phyloP scores from a whole-genome alignment of 1,284 basidiomycete genomes.

The Athelia psychrophila region DNA sequence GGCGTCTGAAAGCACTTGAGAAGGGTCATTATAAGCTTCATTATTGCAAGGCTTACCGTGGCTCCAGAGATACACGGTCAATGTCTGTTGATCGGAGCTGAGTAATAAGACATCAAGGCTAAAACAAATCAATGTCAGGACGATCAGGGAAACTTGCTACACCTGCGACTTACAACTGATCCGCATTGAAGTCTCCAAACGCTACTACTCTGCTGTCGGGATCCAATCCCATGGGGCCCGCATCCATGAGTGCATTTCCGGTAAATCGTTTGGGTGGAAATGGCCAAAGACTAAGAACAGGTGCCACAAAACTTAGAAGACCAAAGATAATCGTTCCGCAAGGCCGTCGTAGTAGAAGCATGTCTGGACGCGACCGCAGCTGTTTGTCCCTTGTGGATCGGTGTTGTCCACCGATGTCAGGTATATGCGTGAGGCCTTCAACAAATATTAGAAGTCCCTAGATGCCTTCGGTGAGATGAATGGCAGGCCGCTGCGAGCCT shows the following conservation, averaged over 20 bases:
- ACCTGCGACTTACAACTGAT: slow-evolving; percentile 75
- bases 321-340: too few species aligned
- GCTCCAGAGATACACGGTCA: slow-evolving; percentile 83
- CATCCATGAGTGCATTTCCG: slow-evolving; percentile 80
- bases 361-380: too few species aligned
- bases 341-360: too few species aligned
- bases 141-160: not conserved
- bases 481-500: too few species aligned
- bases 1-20: slow-evolving; percentile 36
- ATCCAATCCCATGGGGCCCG: slow-evolving; percentile 79
- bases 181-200: slow-evolving; percentile 93
- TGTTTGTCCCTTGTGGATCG: too few species aligned
- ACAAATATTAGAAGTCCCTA: too few species aligned
- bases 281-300: slow-evolving; percentile 60
- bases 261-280: slow-evolving; percentile 83
- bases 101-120: slow-evolving; percentile 85
- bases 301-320: not conserved
- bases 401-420: too few species aligned
- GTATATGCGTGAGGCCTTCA: too few species aligned
- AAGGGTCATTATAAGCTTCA: not conserved
- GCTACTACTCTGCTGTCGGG: slow-evolving; percentile 77
- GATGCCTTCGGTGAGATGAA: too few species aligned
- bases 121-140: slow-evolving; percentile 4
- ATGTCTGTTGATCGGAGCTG: slow-evolving; percentile 65
- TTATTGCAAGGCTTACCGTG: slow-evolving; percentile 52